Base-by-base conservation (phyloP, 192 early-diverging fungal species). In the Umbelopsis sp. region DNA sequence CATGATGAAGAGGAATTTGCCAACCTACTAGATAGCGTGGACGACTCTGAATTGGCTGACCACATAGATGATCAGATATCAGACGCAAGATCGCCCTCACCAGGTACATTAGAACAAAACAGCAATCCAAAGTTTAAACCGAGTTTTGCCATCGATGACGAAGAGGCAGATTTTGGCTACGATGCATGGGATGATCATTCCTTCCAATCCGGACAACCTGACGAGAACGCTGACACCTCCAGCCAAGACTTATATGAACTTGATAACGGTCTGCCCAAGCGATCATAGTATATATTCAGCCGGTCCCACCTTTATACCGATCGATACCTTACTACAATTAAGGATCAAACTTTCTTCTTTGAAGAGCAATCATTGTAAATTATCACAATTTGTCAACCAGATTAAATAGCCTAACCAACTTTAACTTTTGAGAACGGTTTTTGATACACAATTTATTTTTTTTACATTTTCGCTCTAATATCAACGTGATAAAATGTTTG, bases 1-100 rank as follows among this genome's bases (percentile, higher is more conserved):
- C 72, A 77, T 5, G 74, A 74, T 20, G 77, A 82, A 38, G 81
- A 82, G n/a, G 77, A 82, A 62, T 29, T 62, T 12, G 56, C 26
- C 2, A 62, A 62, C 17, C 26, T 62, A 0, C 34, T 62, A n/a
- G 56, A 22, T 1, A 32, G 31, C 11, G 29, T 29, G 10, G 56
- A 62, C 14, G 56, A 62, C 2, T 34, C 56, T 34, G 56, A 62
- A 62, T 34, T 62, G 56, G 29, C 17, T 20, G 56, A 62, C 4
- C 56, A 62, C 17, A 6, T 34, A 12, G 32, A 1, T 0, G 29
- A 62, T 62, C 56, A n/a, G 16, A 14, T 10, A 11, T 6, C 31
- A 32, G 17, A 34, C 8, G 26, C 17, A 4, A 20, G 25, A 62
- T 34, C 56, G 10, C 11, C 56, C 17, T 62, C 56, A 7, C 56